Base-by-base conservation (phyloP, 2,329 filamentous ascomycete species). In the Phyllosticta capitalensis region DNA sequence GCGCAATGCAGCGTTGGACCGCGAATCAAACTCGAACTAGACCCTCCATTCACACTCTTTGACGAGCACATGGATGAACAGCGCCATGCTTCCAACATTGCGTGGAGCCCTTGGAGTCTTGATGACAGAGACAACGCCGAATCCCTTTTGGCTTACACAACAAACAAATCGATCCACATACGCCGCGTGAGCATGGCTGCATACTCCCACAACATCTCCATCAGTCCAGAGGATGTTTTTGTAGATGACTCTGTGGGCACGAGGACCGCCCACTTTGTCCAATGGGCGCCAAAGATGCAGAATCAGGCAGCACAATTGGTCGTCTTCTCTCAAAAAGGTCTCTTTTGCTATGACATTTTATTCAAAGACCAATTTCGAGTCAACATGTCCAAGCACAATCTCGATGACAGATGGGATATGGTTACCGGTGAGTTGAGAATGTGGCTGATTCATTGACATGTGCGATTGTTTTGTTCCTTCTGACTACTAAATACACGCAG, bases 341-440 rank as follows among this genome's bases (percentile, higher is more conserved):
- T 73, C 4, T 61, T 68, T 5, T 66, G 65, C 33, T 59, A 71
- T 20, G 67, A 60, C 10, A 61, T 72, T 30, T 68, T 65, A 1
- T 53, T 61, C 6, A 55, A 54, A 3, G 64, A 72, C 60, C 68
- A 64, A 9, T 66, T 64, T 1, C 64, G 68, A 2, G 53, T 68
- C 1, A 58, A 63, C 1, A 58, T 61, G 17, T 55, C 54, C 21
- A 64, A 60, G 3, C 72, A 74, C 57, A 64, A 73, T 55, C 68
- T 76, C 1, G 72, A 76, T 55, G 69, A 65, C n/a, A 68, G 72
- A n/a, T 77, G 75, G 74, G 75, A 78, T 58, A 61, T 67, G 9
- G 62, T 75, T 3, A 70, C 75, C 12, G 73, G 72, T 67, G 62
- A 60, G 54, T 60, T 6, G 38, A 21, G 17, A 14, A 12, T 10